phyloP scores from a whole-genome alignment of 1,284 basidiomycete genomes.

The Malassezia equina region DNA sequence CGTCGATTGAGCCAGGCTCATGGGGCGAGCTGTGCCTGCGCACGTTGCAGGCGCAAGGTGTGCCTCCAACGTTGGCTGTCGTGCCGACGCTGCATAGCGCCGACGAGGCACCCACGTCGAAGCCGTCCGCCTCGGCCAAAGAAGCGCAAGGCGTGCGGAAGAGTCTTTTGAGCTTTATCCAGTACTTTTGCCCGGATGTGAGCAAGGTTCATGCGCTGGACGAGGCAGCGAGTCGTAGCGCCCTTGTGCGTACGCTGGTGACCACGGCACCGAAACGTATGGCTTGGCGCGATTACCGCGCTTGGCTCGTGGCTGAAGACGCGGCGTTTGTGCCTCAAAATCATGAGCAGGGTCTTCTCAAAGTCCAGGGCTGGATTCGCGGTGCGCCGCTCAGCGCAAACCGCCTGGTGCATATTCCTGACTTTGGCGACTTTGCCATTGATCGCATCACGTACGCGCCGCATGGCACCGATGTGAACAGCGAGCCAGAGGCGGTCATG shows the following conservation, averaged over 20 bases:
- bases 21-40: conserved; percentile 87
- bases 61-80: conserved; percentile 63
- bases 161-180: conserved; percentile 55
- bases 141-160: conserved; percentile 42
- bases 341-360: conserved; percentile 53
- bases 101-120: conserved; percentile 1
- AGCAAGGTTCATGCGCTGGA: conserved; percentile 53
- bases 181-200: conserved; percentile 86
- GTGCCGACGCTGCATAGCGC: conserved; percentile 42
- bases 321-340: conserved; percentile 33
- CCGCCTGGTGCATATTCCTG: conserved; percentile 76
- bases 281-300: conserved; percentile 69
- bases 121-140: conserved; percentile 9
- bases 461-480: conserved; percentile 9
- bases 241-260: conserved; percentile 54
- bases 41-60: conserved; percentile 57
- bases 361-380: conserved; percentile 72
- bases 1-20: conserved; percentile 62
- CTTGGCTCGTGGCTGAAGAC: conserved; percentile 68
- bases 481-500: conserved; percentile 9
- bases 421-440: conserved; percentile 78
- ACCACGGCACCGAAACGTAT: conserved; percentile 53
- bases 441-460: conserved; percentile 56
- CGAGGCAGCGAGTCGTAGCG: conserved; percentile 59
- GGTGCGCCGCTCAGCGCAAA: conserved; percentile 71